These are phyloP conservation scores for Metarhizium anisopliae DNA, from an alignment of 2,329 filamentous ascomycete genomes.

Conservation along the genomic window DNA sequence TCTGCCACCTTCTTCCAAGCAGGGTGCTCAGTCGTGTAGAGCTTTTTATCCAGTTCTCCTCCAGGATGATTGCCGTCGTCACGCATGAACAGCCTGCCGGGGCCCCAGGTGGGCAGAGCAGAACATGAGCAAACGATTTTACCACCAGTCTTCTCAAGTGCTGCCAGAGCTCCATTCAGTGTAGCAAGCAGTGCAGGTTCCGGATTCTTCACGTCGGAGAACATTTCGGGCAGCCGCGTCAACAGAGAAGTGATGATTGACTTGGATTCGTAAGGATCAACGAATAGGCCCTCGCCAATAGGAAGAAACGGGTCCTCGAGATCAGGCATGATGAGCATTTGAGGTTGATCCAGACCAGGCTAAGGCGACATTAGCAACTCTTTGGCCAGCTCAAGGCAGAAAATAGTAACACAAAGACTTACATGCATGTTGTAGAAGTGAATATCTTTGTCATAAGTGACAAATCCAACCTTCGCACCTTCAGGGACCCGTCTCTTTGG, in stretches of 20 bases:
- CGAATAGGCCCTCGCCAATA: conserved; percentile 83
- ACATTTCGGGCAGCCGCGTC: conserved; percentile 73
- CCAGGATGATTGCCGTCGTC: conserved; percentile 82
- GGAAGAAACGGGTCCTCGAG: conserved; percentile 95
- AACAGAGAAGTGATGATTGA: conserved; percentile 83
- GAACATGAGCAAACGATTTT: conserved; percentile 85
- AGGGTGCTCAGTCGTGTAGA: conserved; percentile 83
- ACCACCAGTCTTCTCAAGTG: conserved; percentile 77
- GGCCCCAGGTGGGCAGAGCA: conserved; percentile 85
- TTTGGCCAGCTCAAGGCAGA: not conserved
- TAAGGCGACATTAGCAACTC: conserved; percentile 23
- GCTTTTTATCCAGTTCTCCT: conserved; percentile 84
- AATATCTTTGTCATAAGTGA: conserved; percentile 93
- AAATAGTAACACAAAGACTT: conserved; percentile 26
- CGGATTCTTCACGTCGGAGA: conserved; percentile 78
- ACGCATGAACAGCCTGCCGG: conserved; percentile 72
- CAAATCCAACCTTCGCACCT: conserved; percentile 83
- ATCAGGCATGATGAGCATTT: conserved; percentile 98
- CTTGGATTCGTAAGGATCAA: conserved; percentile 87
- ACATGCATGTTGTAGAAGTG: conserved; percentile 96
- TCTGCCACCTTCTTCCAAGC: conserved; percentile 79
- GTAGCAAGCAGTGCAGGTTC: conserved; percentile 82
- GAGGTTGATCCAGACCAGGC: conserved; percentile 72
- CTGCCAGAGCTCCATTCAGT: conserved; percentile 74
- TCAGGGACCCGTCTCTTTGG: conserved; percentile 54